Evolutionary conservation across 192 early-diverging fungal species (phyloP).

Genomic region (Entomortierella lignicola): DNA sequence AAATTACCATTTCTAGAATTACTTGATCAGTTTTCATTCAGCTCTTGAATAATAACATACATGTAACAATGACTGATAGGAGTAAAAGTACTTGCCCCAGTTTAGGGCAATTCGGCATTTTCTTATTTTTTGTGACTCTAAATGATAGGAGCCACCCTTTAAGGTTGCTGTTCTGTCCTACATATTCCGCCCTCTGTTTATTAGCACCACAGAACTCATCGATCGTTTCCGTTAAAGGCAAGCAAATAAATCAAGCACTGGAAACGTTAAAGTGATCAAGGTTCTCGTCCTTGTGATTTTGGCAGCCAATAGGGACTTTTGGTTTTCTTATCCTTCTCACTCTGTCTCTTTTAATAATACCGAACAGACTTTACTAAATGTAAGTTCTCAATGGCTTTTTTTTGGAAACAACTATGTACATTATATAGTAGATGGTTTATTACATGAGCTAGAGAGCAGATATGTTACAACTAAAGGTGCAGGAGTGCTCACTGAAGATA

Average conservation of each 20-base stretch:
- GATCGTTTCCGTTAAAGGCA: slow-evolving; percentile 43
- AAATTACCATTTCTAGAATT: slow-evolving; percentile 25
- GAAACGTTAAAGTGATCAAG: not conserved
- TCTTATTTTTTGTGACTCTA: slow-evolving; percentile 12
- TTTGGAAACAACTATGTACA: no score
- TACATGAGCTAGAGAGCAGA: no score
- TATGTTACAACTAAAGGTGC: no score
- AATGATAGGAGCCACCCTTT: not conserved
- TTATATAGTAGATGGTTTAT: no score
- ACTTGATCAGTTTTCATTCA: not conserved
- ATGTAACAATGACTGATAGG: no score
- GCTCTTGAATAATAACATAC: not conserved
- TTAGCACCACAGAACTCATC: not conserved
- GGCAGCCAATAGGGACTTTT: not conserved
- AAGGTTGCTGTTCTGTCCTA: not conserved
- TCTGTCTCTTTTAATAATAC: no score
- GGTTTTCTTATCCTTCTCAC: no score
- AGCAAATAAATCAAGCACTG: no score
- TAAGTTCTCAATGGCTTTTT: no score
- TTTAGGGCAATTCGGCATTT: slow-evolving; percentile 27
- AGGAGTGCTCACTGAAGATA: slow-evolving; percentile 38
- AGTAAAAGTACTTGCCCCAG: no score
- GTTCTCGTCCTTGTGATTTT: not conserved
- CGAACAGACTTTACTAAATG: no score
- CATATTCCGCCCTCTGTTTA: not conserved